phyloP scores from a whole-genome alignment of 2,329 filamentous ascomycete species.

The Pochonia chlamydosporia region DNA sequence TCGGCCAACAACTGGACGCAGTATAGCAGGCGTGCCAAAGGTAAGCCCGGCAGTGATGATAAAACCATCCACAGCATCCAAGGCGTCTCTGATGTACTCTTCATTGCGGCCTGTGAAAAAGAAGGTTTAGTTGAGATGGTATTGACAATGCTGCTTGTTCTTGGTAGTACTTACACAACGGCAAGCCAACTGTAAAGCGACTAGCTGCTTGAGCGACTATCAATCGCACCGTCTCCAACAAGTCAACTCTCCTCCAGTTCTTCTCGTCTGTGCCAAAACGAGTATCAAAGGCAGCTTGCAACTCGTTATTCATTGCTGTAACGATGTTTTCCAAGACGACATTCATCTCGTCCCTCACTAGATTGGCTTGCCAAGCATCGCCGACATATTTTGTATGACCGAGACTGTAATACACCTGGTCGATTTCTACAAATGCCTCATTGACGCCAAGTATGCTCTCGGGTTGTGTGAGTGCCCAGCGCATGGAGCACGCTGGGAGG shows the following conservation, averaged over 20 bases:
- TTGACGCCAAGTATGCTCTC: slow-evolving; percentile 27
- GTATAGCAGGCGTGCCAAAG: not conserved
- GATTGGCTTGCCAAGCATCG: slow-evolving; percentile 29
- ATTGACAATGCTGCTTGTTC: not conserved
- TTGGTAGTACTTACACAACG: slow-evolving; percentile 21
- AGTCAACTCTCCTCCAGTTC: slow-evolving; percentile 27
- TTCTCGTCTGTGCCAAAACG: slow-evolving; percentile 26
- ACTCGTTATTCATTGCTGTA: slow-evolving; percentile 28
- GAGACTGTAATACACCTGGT: slow-evolving; percentile 30
- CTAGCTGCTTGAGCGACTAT: slow-evolving; percentile 25
- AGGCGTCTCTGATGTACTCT: slow-evolving; percentile 24
- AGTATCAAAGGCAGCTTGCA: slow-evolving; percentile 26
- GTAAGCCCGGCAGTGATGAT: slow-evolving; percentile 23
- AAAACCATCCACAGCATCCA: slow-evolving; percentile 24
- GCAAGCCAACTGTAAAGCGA: slow-evolving; percentile 25
- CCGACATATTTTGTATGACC: slow-evolving; percentile 26
- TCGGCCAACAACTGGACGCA: not conserved
- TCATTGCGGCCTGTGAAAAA: slow-evolving; percentile 22
- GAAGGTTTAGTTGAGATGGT: not conserved
- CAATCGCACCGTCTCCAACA: slow-evolving; percentile 18
- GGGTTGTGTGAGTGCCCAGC: slow-evolving; percentile 33
- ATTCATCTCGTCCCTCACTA: slow-evolving; percentile 32
- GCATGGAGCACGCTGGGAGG: slow-evolving; percentile 32
- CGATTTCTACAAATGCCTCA: slow-evolving; percentile 31
- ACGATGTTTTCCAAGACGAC: slow-evolving; percentile 26